These are phyloP conservation scores for Colletotrichum filicis DNA, from an alignment of 2,329 filamentous ascomycete genomes.

Conservation along the genomic window DNA sequence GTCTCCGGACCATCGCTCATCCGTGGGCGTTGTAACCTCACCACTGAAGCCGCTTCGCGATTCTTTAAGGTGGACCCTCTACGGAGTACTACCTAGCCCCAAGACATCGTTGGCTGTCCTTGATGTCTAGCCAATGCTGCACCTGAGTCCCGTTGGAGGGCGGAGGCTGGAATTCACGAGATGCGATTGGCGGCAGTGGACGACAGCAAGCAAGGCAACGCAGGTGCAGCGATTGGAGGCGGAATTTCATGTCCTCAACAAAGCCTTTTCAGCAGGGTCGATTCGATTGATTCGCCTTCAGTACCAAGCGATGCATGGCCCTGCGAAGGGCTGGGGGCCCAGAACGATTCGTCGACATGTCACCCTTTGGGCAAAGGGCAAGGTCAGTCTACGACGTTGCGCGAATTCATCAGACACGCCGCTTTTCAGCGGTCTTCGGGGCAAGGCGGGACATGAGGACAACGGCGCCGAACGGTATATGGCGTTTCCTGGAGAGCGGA, in stretches of 20 bases:
- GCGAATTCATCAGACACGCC: neutral
- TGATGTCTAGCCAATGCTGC: neutral
- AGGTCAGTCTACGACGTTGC: neutral
- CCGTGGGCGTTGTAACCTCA: constrained; percentile 30
- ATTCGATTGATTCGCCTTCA: neutral
- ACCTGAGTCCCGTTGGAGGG: neutral
- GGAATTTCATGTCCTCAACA: neutral
- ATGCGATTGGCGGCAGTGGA: constrained; percentile 1
- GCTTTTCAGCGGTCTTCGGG: neutral
- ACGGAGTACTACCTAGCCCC: neutral
- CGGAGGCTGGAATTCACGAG: neutral
- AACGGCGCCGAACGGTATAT: neutral
- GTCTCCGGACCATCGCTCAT: constrained; percentile 24
- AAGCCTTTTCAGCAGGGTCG: neutral
- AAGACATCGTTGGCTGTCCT: neutral
- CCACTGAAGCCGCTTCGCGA: neutral
- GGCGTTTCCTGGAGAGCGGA: neutral
- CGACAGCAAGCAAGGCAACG: neutral
- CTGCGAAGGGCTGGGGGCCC: neutral
- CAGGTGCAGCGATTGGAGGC: neutral
- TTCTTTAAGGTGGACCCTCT: neutral
- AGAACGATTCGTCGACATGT: neutral
- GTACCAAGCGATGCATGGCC: neutral
- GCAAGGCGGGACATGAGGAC: neutral
- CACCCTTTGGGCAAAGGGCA: neutral